Base-by-base conservation (phyloP, 805 yeast genomes). In the Pichia nakasei region DNA sequence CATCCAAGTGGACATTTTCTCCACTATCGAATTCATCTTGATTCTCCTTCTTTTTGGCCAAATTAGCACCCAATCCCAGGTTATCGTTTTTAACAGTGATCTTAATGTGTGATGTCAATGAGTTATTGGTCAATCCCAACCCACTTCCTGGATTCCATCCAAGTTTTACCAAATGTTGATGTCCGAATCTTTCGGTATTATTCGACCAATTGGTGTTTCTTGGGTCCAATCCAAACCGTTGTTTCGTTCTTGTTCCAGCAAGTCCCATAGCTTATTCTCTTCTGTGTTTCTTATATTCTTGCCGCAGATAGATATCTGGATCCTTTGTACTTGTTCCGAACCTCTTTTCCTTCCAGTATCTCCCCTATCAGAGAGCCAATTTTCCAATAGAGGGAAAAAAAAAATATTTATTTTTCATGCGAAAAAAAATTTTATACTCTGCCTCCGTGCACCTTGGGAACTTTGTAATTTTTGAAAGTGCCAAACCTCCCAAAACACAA, bases 131-230 rank as follows among this genome's bases (percentile, higher is more conserved):
- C 40, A 76, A 60, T 2, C 98, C 98, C 19, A 91, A 71, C 8
- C 97, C 97, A 49, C 69, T 67, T 18, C 98, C 98, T 2, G 95
- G 95, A 42, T 69, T 73, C 98, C 98, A 91, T 17, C 98, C 98
- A 58, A 81, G 68, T 52, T 77, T 81, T 49, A 78, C 78, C 47
- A 91, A 62, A 61, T 88, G 88, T 55, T 82, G 77, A 60, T 85
- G 96, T 0, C 98, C 98, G 57, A 91, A 91, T 41, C 96, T 66
- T 4, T 70, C 68, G 0, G 82, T 78, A 55, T 86, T 85, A 57
- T 87, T 87, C 22, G 96, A 82, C 98, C 98, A 91, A 48, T 79
- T 75, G 1, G 96, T 89, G 57, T 91, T 91, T 57, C 97, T 70
- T 17, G 98, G 98, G 65, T 91, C 98, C 32, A 73, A 65, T 11